Conservation (phyloP, 2,329 filamentous ascomycete species). For the Fusarium sp. region DNA sequence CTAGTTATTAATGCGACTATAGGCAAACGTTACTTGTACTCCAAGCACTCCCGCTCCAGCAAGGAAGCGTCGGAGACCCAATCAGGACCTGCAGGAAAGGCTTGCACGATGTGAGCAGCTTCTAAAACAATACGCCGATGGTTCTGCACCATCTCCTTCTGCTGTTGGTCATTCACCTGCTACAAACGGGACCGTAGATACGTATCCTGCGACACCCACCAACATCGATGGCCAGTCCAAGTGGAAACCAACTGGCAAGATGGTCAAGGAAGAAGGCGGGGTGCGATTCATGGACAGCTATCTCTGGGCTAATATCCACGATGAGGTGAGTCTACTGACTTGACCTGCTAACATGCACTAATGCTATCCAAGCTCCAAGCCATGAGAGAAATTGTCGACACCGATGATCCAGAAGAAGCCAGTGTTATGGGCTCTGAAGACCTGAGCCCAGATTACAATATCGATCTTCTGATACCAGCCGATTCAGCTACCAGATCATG, state of each 20-base stretch:
- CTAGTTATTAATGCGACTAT: not conserved
- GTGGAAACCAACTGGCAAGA: slow-evolving; percentile 61
- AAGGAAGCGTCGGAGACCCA: slow-evolving; percentile 66
- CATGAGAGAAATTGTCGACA: slow-evolving; percentile 67
- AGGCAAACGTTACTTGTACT: slow-evolving; percentile 68
- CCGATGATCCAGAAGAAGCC: slow-evolving; percentile 58
- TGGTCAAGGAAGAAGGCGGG: slow-evolving; percentile 64
- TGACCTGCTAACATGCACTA: not conserved
- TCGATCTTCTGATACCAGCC: slow-evolving; percentile 58
- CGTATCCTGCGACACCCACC: slow-evolving; percentile 39
- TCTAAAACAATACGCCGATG: slow-evolving; percentile 64
- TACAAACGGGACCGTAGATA: slow-evolving; percentile 38
- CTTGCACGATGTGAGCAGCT: slow-evolving; percentile 67
- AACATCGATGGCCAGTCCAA: slow-evolving; percentile 45
- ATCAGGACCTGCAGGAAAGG: slow-evolving; percentile 69
- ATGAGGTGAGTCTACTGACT: slow-evolving; percentile 58
- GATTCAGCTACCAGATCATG: slow-evolving; percentile 51
- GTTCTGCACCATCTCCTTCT: slow-evolving; percentile 42
- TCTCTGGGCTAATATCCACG: slow-evolving; percentile 62
- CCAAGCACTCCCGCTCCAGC: slow-evolving; percentile 69
- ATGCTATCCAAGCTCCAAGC: slow-evolving; percentile 57
- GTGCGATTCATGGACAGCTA: slow-evolving; percentile 67
- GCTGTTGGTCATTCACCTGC: slow-evolving; percentile 31
- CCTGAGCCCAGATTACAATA: slow-evolving; percentile 61
- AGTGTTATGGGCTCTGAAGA: slow-evolving; percentile 59